A percentile compares a stretch with the other conserved stretches of the same genome.
These are phyloP conservation scores for Anethum foeniculum DNA, from an alignment of 140 eudicot genomes.

Conservation along the genomic window DNA sequence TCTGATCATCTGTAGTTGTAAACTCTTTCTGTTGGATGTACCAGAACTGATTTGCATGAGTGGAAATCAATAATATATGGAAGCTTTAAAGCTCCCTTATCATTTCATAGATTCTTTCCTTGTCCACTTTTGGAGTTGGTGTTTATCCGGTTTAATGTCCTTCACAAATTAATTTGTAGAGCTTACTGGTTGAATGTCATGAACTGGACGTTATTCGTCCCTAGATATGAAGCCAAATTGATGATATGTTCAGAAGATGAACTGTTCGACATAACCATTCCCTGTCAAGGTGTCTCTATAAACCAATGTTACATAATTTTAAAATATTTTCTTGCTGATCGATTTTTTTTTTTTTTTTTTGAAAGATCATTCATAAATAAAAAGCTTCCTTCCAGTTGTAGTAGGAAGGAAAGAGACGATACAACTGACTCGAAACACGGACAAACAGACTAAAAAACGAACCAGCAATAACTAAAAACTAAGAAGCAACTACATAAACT, in stretches of 20 bases:
- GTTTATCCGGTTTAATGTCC: neutral
- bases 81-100: neutral
- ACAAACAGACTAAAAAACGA: too few relatives aligned
- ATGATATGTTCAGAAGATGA: conserved; percentile 29
- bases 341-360: too few relatives aligned
- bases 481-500: too few relatives aligned
- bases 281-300: conserved; percentile 39
- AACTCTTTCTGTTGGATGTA: neutral
- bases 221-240: conserved; percentile 47
- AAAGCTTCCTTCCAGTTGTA: too few relatives aligned
- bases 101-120: neutral
- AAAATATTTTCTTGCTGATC: neutral
- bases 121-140: neutral
- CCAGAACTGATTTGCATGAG: neutral
- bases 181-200: conserved; percentile 29
- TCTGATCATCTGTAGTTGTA: neutral
- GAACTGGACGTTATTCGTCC: conserved; percentile 49
- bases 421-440: too few relatives aligned
- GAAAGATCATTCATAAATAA: too few relatives aligned
- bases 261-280: conserved; percentile 22
- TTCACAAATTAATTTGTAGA: conserved; percentile 21
- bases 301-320: neutral
- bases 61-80: neutral
- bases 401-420: too few relatives aligned
- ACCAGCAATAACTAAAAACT: too few relatives aligned